phyloP scores from a whole-genome alignment of 2,329 filamentous ascomycete genomes.

The Colletotrichum sp. region DNA sequence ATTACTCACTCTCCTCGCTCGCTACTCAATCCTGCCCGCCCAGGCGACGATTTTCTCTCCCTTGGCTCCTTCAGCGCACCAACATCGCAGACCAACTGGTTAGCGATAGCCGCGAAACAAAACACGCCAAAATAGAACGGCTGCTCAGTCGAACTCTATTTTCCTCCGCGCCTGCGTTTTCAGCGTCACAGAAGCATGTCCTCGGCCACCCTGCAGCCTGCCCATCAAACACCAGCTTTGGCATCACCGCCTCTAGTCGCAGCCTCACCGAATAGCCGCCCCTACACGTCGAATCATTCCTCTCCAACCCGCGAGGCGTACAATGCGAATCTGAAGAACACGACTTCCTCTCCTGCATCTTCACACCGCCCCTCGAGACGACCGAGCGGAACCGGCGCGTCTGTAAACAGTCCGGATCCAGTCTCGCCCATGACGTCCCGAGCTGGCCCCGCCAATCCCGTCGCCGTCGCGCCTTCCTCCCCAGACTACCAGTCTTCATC shows the following conservation, averaged over 20 bases:
- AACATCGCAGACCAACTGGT: constrained; percentile 3
- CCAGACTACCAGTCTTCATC: constrained; percentile 48
- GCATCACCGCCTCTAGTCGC: constrained; percentile 50
- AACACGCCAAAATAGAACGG: constrained; percentile 16
- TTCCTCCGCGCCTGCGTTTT: neutral
- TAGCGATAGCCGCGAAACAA: constrained; percentile 15
- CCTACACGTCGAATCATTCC: constrained; percentile 57
- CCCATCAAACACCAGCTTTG: constrained; percentile 57
- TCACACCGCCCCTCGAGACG: constrained; percentile 60
- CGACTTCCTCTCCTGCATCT: constrained; percentile 53
- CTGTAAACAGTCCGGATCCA: constrained; percentile 35
- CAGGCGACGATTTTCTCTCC: constrained; percentile 5
- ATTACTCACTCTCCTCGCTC: neutral
- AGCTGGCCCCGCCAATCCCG: constrained; percentile 47
- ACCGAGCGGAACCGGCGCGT: constrained; percentile 54
- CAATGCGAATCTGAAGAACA: constrained; percentile 56
- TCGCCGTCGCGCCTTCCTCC: constrained; percentile 42
- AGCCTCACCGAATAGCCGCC: constrained; percentile 51
- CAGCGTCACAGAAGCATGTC: constrained; percentile 58
- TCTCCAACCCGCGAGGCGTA: constrained; percentile 62
- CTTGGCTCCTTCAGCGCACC: constrained; percentile 14
- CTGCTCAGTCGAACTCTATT: constrained; percentile 7
- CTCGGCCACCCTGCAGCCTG: constrained; percentile 65
- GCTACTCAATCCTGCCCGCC: constrained; percentile 5
- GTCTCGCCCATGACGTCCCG: constrained; percentile 54